Base-by-base conservation (phyloP, 1,284 basidiomycete species). In the Leccinum variabile region DNA sequence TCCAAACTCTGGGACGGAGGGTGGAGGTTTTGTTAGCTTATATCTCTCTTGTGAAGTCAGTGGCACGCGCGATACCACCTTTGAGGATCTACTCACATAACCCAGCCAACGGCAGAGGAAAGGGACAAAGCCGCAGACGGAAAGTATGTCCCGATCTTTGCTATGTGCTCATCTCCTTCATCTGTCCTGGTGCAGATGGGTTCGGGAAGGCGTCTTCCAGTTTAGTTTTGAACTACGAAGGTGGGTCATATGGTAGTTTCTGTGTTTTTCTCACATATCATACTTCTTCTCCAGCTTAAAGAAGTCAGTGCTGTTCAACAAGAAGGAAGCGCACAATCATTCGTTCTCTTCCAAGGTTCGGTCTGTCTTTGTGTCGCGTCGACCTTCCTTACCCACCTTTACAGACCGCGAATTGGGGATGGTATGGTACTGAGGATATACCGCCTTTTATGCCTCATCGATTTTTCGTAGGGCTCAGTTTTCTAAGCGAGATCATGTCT, bases 221-320 rank as follows among this genome's bases (percentile, higher is more conserved):
- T 95, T 95, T 74, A 87, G 84, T 64, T 94, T 95, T 71, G 92
- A 94, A 72, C 80, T 95, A 67, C 85, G 85, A 72, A 88, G 84
- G 88, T 88, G 78, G 50, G n/a, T 13, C 22, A 28, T 46, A n/a
- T 25, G 8, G 18, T 41, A 18, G 5, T 25, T 9, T 3, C 18
- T 16, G 10, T 30, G 39, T 58, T 25, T 57, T 25, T 10, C 35
- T 50, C 13, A 32, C 44, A 65, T 22, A 49, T 32, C 28, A 10
- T 52, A 2, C 56, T 10, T 3, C 55, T 41, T 16, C 46, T 53
- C 55, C 66, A 89, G 86, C 66, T 41, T 83, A 18, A 76, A 77
- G 30, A 88, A 84, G 70, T 79, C 77, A 3, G 74, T 82, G 5
- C 73, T 80, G 18, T 90, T 84, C 68, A 86, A 84, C 63, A 74